Evolutionary conservation across 108 stramenopile species (phyloP).

Genomic region (Fistulifera pelliculosa): DNA sequence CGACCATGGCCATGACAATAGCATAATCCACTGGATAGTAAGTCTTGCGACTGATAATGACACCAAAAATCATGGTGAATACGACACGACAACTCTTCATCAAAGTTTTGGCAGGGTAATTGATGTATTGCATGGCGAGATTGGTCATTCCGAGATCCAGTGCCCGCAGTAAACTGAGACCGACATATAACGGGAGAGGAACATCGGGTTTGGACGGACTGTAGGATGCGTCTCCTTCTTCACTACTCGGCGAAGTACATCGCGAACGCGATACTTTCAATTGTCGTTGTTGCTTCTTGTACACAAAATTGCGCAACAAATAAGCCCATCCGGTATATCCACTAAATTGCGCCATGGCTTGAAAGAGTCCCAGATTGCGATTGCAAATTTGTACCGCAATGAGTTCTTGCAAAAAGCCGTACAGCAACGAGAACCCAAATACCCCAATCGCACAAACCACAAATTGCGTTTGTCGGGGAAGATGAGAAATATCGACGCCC

Average conservation of each 20-base stretch:
- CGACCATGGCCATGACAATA: constrained; percentile 73
- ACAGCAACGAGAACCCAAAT: constrained; percentile 70
- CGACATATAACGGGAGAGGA: constrained; percentile 61
- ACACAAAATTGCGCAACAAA: constrained; percentile 34
- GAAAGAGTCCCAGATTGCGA: constrained; percentile 75
- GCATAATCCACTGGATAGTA: constrained; percentile 60
- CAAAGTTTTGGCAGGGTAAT: constrained; percentile 87
- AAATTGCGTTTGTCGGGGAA: constrained; percentile 54
- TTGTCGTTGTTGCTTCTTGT: constrained; percentile 21
- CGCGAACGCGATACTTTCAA: not conserved
- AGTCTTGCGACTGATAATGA: constrained; percentile 50
- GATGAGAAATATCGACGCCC: constrained; percentile 60
- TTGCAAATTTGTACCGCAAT: constrained; percentile 65
- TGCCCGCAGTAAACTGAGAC: constrained; percentile 65
- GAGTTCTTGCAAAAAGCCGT: constrained; percentile 85
- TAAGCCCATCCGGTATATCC: constrained; percentile 67
- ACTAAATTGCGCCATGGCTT: constrained; percentile 67
- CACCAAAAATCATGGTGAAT: constrained; percentile 88
- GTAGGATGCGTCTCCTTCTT: not conserved
- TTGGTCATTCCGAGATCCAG: constrained; percentile 86
- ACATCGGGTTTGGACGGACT: constrained; percentile 11
- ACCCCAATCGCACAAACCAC: constrained; percentile 65
- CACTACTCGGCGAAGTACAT: not conserved
- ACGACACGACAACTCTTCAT: constrained; percentile 79
- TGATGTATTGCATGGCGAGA: constrained; percentile 85